Base-by-base conservation (phyloP, 352 stramenopile species). In the Pythium oligandrum region DNA sequence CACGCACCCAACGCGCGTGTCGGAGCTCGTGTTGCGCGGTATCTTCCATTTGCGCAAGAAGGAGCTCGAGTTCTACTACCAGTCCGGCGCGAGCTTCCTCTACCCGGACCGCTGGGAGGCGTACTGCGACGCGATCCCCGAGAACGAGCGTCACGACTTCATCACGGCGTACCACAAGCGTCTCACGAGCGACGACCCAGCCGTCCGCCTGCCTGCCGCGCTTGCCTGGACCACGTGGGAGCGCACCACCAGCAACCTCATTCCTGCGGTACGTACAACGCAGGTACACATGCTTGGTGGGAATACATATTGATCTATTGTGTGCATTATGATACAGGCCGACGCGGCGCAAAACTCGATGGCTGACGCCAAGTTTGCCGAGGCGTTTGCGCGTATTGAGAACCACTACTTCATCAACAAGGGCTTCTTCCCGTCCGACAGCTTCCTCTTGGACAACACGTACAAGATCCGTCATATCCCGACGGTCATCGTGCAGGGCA, bases 51-150 rank as follows among this genome's bases (percentile, higher is more conserved):
- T 98, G 40, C 86, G 90, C 48, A 74, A 88, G 44, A 67, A 84
- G 33, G 93, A 98, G 64, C 90, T 98, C 49, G 78, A 97, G 63
- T 98, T 96, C 68, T 86, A 98, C 59, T 98, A 98, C 58, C 79
- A 88, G 66, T 68, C 76, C 44, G 89, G 86, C 4, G 81, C 86
- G n/a, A 93, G 66, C 49, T 95, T 92, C 65, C 70, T 97, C 44
- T 97, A 94, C 60, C 90, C 90, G 2, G 87, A 97, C 61, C 80
- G 79, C 9, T 97, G 90, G 90, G 88, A 97, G 58, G 78, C 73
- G 3, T 97, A 95, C 57, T 82, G 83, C 34, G 75, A 91, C 17
- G 75, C 80, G 1, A 97, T 97, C 51, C 90, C 90, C 0, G 74
- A 87, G 42, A 73, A 83, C 36, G 90, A 97, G 55, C 83, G 84